Percentiles rank a stretch among this genome's conserved stretches.
Conservation (phyloP, 1,139 yeast genomes). For the Debaryomycetaceae sp. region DNA sequence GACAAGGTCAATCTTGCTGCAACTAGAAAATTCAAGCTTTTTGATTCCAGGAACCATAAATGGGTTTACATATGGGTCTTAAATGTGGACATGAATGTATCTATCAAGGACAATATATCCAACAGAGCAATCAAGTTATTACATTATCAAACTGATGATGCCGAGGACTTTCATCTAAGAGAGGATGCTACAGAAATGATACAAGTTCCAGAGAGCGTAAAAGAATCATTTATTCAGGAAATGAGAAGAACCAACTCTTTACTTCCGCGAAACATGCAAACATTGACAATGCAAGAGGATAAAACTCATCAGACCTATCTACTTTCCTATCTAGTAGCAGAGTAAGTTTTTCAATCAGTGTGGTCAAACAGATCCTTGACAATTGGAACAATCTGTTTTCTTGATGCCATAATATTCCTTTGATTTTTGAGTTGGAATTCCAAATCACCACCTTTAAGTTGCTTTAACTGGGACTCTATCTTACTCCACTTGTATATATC, state of each 20-base stretch:
- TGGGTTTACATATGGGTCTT: slow-evolving; percentile 63
- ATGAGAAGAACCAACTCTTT: slow-evolving; percentile 21
- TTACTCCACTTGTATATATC: slow-evolving; percentile 14
- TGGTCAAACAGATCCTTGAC: slow-evolving; percentile 30
- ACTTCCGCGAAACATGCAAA: slow-evolving; percentile 29
- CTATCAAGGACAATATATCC: slow-evolving; percentile 14
- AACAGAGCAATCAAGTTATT: slow-evolving; percentile 41
- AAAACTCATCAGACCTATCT: slow-evolving; percentile 16
- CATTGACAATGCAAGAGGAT: slow-evolving; percentile 13
- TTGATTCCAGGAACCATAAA: slow-evolving; percentile 55
- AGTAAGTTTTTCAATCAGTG: neutral
- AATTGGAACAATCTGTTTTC: slow-evolving; percentile 84
- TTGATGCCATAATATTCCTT: slow-evolving; percentile 55
- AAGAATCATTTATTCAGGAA: slow-evolving; percentile 19
- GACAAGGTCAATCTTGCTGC: slow-evolving; percentile 49
- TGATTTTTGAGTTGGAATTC: slow-evolving; percentile 46
- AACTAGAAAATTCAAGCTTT: slow-evolving; percentile 54
- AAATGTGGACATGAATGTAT: slow-evolving; percentile 41
- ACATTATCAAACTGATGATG: slow-evolving; percentile 21
- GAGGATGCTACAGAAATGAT: slow-evolving; percentile 36
- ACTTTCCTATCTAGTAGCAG: neutral
- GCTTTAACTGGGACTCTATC: slow-evolving; percentile 6
- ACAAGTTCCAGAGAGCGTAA: slow-evolving; percentile 23
- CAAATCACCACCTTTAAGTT: slow-evolving; percentile 10
- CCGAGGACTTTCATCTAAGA: slow-evolving; percentile 6